phyloP scores from a whole-genome alignment of 2,329 filamentous ascomycete species.

The Monascus ruber region DNA sequence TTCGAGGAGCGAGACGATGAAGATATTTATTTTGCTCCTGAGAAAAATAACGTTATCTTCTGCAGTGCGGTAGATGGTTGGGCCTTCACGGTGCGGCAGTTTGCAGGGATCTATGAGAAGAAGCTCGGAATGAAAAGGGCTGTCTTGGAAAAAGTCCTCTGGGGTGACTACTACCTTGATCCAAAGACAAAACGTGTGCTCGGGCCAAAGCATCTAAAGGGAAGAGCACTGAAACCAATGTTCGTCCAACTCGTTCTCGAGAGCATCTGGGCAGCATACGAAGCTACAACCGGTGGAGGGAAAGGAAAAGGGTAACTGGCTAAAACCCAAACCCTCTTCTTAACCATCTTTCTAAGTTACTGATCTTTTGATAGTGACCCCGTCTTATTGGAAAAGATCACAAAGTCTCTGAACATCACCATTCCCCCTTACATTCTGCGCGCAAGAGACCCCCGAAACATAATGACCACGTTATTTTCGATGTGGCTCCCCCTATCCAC shows the following conservation, averaged over 20 bases:
- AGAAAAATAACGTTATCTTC: slow-evolving; percentile 98
- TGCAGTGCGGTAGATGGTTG: slow-evolving; percentile 97
- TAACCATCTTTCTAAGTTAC: slow-evolving; percentile 18
- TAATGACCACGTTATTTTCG: slow-evolving; percentile 77
- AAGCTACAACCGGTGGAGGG: slow-evolving; percentile 73
- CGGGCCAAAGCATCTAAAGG: slow-evolving; percentile 83
- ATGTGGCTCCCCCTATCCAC: slow-evolving; percentile 89
- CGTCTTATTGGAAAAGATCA: slow-evolving; percentile 79
- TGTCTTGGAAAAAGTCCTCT: slow-evolving; percentile 82
- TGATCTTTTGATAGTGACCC: slow-evolving; percentile 50
- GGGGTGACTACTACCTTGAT: slow-evolving; percentile 94
- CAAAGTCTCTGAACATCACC: slow-evolving; percentile 74
- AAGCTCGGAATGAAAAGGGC: slow-evolving; percentile 90
- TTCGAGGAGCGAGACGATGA: slow-evolving; percentile 93
- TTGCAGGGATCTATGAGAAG: slow-evolving; percentile 86
- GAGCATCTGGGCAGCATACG: slow-evolving; percentile 91
- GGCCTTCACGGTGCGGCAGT: slow-evolving; percentile 94
- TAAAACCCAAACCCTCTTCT: slow-evolving; percentile 5
- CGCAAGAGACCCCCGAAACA: slow-evolving; percentile 69
- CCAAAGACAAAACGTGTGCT: slow-evolving; percentile 94
- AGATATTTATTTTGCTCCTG: slow-evolving; percentile 93
- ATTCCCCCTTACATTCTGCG: slow-evolving; percentile 75
- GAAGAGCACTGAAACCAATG: slow-evolving; percentile 82
- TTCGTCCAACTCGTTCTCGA: slow-evolving; percentile 95
- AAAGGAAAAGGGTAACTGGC: slow-evolving; percentile 62